These are phyloP conservation scores for Zalaria sp. DNA, from an alignment of 2,329 filamentous ascomycete genomes.

Conservation along the genomic window DNA sequence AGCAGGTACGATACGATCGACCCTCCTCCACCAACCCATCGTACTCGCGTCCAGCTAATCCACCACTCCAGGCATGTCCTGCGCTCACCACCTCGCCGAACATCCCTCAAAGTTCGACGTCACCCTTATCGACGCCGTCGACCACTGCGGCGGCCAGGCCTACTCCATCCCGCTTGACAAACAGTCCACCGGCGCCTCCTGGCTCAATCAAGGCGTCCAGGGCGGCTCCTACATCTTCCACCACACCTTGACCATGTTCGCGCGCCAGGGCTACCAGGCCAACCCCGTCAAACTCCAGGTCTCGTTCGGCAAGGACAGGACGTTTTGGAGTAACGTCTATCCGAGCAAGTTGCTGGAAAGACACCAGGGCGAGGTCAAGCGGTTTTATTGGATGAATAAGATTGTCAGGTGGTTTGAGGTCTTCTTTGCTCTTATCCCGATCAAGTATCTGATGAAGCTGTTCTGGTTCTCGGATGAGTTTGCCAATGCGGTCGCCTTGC, in stretches of 20 bases:
- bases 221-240: conserved; percentile 53
- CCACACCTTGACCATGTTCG: conserved; percentile 53
- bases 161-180: conserved; percentile 44
- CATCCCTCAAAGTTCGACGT: conserved; percentile 52
- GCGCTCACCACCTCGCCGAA: conserved; percentile 51
- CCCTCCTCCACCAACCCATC: conserved; percentile 1
- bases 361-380: conserved; percentile 41
- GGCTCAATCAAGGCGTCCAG: conserved; percentile 50
- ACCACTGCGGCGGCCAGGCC: conserved; percentile 47
- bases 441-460: conserved; percentile 50
- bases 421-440: conserved; percentile 43
- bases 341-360: conserved; percentile 43
- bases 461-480: conserved; percentile 59
- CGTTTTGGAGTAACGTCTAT: conserved; percentile 54
- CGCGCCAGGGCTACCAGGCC: conserved; percentile 39
- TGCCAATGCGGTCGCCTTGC: conserved; percentile 54
- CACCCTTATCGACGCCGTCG: conserved; percentile 45
- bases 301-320: conserved; percentile 47
- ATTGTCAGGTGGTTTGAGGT: conserved; percentile 47
- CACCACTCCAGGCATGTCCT: conserved; percentile 37
- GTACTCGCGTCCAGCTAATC: neutral
- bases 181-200: conserved; percentile 40
- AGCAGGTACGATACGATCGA: conserved; percentile 40
- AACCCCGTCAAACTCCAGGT: conserved; percentile 47
- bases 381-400: conserved; percentile 39